phyloP scores from a whole-genome alignment of 768 basidiomycete species.

The Boletus pseudopeckii region DNA sequence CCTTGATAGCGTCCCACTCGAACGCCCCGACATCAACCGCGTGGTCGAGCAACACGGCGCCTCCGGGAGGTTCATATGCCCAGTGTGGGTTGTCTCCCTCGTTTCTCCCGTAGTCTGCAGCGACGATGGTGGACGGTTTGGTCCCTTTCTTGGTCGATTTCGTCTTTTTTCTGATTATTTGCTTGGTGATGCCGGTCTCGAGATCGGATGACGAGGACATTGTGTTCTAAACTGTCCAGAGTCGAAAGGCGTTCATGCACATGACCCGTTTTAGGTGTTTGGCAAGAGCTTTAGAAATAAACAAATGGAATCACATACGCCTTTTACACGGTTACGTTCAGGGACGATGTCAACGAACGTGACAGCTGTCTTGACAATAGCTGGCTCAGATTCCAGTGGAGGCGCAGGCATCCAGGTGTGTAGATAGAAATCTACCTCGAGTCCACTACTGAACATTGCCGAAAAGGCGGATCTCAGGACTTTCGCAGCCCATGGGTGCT shows the following conservation, averaged over 20 bases:
- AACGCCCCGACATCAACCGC: constrained; percentile 46
- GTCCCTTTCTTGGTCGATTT: constrained; percentile 10
- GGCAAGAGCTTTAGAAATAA: constrained; percentile 27
- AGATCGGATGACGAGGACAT: constrained; percentile 28
- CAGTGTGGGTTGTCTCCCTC: constrained; percentile 55
- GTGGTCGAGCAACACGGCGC: constrained; percentile 46
- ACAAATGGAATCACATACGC: constrained; percentile 5
- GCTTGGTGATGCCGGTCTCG: constrained; percentile 1
- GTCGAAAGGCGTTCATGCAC: neutral
- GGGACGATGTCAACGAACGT: constrained; percentile 5
- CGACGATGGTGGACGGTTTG: neutral
- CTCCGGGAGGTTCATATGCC: constrained; percentile 59
- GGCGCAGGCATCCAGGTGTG: constrained; percentile 88
- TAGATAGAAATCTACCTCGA: neutral
- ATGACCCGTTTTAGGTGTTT: constrained; percentile 24
- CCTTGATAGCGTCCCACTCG: constrained; percentile 64
- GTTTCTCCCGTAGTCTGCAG: constrained; percentile 39
- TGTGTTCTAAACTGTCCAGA: neutral
- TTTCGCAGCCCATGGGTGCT: constrained; percentile 73
- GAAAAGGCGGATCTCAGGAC: constrained; percentile 84
- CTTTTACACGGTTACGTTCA: neutral
- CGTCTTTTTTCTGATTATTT: constrained; percentile 10
- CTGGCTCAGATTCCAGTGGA: constrained; percentile 78
- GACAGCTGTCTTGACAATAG: constrained; percentile 61
- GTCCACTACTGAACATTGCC: neutral